Percentiles rank a stretch among this genome's conserved stretches.
These are phyloP conservation scores for Oryza nivara DNA, from an alignment of 176 grass and related monocot species.

Conservation along the genomic window DNA sequence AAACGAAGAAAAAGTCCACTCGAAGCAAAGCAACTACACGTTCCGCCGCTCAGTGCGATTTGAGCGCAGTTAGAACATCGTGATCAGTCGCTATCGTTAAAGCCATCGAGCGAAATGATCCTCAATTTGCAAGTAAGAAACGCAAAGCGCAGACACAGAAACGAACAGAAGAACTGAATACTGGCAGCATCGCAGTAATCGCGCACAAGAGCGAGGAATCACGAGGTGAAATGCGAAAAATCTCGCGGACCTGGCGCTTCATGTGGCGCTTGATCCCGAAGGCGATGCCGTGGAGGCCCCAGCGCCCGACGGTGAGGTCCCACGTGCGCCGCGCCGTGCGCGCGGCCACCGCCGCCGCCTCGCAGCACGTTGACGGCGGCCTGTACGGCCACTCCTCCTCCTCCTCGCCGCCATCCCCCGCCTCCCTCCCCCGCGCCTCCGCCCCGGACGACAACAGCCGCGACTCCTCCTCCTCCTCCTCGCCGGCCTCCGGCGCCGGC, in stretches of 20 bases:
- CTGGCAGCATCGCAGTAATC: background rate
- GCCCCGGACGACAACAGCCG: slow-evolving; percentile 29
- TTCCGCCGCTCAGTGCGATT: background rate
- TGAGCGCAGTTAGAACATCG: background rate
- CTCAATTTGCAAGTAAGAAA: background rate
- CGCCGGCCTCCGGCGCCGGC: background rate
- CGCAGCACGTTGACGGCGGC: slow-evolving; percentile 51
- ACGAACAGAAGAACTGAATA: background rate
- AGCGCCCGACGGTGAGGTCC: slow-evolving; percentile 59
- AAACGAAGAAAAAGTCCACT: background rate
- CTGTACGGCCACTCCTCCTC: slow-evolving; percentile 48
- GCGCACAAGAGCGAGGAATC: background rate
- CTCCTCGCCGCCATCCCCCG: slow-evolving; percentile 8
- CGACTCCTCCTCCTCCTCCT: slow-evolving; percentile 27
- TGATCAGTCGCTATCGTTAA: background rate
- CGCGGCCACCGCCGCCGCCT: slow-evolving; percentile 47
- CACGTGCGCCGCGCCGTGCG: slow-evolving; percentile 52
- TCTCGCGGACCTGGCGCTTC: slow-evolving; percentile 58
- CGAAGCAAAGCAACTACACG: slow-evolving; percentile 22
- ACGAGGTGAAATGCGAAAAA: background rate
- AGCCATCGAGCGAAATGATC: background rate
- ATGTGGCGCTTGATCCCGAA: slow-evolving; percentile 77
- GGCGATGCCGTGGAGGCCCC: slow-evolving; percentile 57
- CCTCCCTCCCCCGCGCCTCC: background rate
- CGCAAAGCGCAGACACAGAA: background rate